phyloP scores from a whole-genome alignment of 768 basidiomycete species.

The Ephemerocybe angulata region DNA sequence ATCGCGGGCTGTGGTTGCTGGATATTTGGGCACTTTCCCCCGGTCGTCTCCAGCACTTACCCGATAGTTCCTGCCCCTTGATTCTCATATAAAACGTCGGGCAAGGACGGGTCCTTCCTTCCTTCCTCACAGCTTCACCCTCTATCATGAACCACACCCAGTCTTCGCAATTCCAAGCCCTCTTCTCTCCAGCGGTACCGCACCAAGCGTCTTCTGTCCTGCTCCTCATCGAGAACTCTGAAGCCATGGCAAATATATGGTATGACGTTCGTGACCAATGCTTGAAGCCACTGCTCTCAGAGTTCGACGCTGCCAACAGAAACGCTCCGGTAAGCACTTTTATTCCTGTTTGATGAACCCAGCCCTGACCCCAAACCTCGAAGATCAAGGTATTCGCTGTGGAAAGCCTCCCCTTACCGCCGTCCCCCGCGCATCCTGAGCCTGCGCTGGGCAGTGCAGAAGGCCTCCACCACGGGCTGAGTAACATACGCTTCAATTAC shows the following conservation, averaged over 20 bases:
- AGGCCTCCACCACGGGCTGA: background rate
- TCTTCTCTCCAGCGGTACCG: background rate
- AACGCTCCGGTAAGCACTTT: background rate
- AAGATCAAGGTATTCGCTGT: background rate
- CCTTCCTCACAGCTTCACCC: background rate
- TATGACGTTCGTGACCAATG: background rate
- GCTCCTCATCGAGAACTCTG: background rate
- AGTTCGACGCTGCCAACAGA: background rate
- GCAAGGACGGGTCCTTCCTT: background rate
- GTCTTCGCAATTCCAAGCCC: background rate
- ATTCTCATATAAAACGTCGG: too few relatives aligned
- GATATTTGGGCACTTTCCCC: too few relatives aligned
- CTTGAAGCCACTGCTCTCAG: background rate
- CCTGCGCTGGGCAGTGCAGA: background rate
- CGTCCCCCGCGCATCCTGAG: background rate
- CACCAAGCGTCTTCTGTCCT: background rate
- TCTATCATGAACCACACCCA: background rate
- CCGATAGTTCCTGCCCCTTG: too few relatives aligned
- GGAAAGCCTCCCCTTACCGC: background rate
- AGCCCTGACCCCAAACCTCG: background rate
- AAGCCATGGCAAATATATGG: background rate
- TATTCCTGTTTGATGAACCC: background rate
- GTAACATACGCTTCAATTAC: background rate
- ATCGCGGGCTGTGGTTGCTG: too few relatives aligned
- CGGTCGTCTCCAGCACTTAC: too few relatives aligned